Percentiles rank a stretch among this genome's conserved stretches.
Evolutionary conservation across 352 stramenopile species (phyloP).

Genomic region (Phytophthora boehmeriae): DNA sequence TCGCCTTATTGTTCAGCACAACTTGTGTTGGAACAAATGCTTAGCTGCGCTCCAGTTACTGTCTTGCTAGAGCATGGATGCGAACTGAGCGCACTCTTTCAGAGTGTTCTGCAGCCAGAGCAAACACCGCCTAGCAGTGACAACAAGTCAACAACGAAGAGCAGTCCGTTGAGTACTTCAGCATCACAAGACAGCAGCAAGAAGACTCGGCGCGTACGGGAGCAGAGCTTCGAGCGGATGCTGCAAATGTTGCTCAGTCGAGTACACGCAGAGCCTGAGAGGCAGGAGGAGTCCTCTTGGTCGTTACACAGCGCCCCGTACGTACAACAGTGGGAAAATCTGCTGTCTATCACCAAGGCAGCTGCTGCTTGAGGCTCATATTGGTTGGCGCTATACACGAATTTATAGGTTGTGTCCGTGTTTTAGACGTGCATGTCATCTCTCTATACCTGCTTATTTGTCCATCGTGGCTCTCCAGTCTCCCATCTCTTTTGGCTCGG

Average conservation of each 20-base stretch:
- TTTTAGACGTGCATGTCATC: constrained; percentile 12
- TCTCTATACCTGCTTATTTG: constrained; percentile 1
- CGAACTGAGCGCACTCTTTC: constrained; percentile 25
- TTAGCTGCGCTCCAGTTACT: constrained; percentile 20
- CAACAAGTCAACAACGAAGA: not conserved
- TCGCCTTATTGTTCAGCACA: constrained; percentile 30
- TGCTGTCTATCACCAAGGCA: constrained; percentile 20
- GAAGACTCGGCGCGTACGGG: constrained; percentile 2
- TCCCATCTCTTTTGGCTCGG: not conserved
- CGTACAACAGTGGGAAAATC: constrained; percentile 8
- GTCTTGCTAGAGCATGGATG: constrained; percentile 15
- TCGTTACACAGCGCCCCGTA: constrained; percentile 1
- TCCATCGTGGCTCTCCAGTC: not conserved
- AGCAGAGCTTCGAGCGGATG: constrained; percentile 17
- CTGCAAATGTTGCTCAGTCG: constrained; percentile 25
- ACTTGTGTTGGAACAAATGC: constrained; percentile 36
- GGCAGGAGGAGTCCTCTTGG: not conserved
- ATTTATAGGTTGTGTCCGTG: constrained; percentile 5
- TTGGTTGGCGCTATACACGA: no score
- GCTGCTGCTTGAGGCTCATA: constrained; percentile 23
- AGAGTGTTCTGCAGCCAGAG: constrained; percentile 8
- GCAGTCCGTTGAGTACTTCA: not conserved
- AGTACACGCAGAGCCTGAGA: constrained; percentile 18
- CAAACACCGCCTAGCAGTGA: constrained; percentile 3
- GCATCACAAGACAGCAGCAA: constrained; percentile 10